Base-by-base conservation (phyloP, 192 early-diverging fungal genomes). In the Coemansia erecta region DNA sequence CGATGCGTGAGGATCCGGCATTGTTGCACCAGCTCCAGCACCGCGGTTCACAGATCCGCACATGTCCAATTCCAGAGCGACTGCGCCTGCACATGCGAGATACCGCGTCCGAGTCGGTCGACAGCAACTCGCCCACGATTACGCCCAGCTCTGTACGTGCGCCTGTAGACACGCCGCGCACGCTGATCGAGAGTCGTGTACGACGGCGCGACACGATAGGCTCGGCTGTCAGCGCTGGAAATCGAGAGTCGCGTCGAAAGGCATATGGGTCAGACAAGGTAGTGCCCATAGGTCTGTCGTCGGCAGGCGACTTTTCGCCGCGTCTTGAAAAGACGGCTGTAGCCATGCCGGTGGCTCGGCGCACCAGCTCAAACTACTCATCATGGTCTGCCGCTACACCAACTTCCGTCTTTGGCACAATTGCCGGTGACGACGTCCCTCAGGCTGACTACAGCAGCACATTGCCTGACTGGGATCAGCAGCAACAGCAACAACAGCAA, bases 11-110 rank as follows among this genome's bases (percentile, higher is more conserved):
- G 28, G 28, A 31, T 31, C 28, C 42, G 8, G 2, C 42, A 4
- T 4, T 44, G 21, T n/a, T 11, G 45, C 31, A 21, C 13, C 14
- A 37, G 33, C 7, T 17, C 14, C 48, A 31, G 46, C 53, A 23
- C 45, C 5, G 26, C 37, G 24, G 42, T 8, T 56, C 70, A n/a
- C 63, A 61, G 57, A 77, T 77, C 49, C 73, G 73, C 28, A 77
- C 73, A 15, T 77, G 73, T 21, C 73, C 73, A 17, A 77, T 77
- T 17, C 73, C 73, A 13, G 73, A 77, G 41, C 48, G 63, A 11
- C 35, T 77, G 41, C 73, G 64, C 3, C 35, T 70, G 33, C 67
- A 66, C 52, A 33, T 61, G 43, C 43, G 47, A 19, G 73, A 77
- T 14, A 21, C 39, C 14, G 11, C 22, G 7, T 4, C 23, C 5